phyloP scores from a whole-genome alignment of 1,284 basidiomycete genomes.

The Cystobasidium slooffiae region DNA sequence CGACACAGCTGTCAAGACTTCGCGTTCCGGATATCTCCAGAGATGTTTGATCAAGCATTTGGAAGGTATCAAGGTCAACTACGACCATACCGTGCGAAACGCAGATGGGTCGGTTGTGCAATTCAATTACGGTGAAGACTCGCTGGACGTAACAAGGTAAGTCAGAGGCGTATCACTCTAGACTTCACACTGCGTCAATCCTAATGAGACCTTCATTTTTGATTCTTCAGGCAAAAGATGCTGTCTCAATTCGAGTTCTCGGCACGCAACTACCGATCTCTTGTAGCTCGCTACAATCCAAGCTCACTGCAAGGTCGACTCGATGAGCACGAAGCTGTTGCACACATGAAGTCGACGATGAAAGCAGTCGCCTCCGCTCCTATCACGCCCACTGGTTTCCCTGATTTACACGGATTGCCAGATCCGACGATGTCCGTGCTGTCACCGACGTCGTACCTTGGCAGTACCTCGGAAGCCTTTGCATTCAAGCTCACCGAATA shows the following conservation, averaged over 20 bases:
- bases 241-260: slow-evolving; percentile 81
- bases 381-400: slow-evolving; percentile 48
- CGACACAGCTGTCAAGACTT: slow-evolving; percentile 99
- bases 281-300: slow-evolving; percentile 76
- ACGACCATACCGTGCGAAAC: slow-evolving; percentile 97
- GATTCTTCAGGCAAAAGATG: slow-evolving; percentile 23
- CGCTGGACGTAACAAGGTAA: slow-evolving; percentile 87
- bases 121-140: slow-evolving; percentile 97
- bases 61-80: slow-evolving; percentile 93
- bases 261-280: slow-evolving; percentile 80
- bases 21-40: slow-evolving; percentile 96
- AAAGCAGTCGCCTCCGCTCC: slow-evolving; percentile 68
- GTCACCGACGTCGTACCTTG: slow-evolving; percentile 79
- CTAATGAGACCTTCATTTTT: too few species aligned
- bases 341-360: slow-evolving; percentile 88
- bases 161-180: background rate
- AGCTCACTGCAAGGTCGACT: slow-evolving; percentile 66
- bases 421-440: slow-evolving; percentile 66
- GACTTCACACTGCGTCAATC: too few species aligned
- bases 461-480: slow-evolving; percentile 91
- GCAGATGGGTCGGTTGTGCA: slow-evolving; percentile 92
- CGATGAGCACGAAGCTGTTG: slow-evolving; percentile 69
- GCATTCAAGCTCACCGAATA: slow-evolving; percentile 81
- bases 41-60: slow-evolving; percentile 98
- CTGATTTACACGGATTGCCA: slow-evolving; percentile 15